phyloP scores from a whole-genome alignment of 257 asterid species.

The Jaltomata sinuosa region DNA sequence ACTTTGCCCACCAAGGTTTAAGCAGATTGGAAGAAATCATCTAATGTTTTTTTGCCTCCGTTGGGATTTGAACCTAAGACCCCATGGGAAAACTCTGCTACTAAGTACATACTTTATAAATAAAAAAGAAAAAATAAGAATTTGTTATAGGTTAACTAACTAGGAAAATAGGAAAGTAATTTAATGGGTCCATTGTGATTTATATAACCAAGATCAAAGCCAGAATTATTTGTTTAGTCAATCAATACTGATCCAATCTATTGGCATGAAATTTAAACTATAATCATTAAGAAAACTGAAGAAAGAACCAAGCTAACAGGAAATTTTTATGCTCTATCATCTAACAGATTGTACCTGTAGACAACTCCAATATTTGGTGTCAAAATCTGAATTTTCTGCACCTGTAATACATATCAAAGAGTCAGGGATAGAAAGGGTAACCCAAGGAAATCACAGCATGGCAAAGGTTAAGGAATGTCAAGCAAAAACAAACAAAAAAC shows the following conservation, averaged over 20 bases:
- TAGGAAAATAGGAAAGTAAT: background rate
- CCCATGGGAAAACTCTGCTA: background rate
- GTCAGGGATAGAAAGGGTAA: background rate
- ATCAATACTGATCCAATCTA: background rate
- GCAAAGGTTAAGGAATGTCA: background rate
- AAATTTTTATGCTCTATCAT: background rate
- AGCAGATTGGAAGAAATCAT: background rate
- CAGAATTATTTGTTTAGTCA: background rate
- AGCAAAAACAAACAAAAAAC: background rate
- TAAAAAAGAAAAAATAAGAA: background rate
- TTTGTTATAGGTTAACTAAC: background rate
- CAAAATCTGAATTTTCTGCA: slow-evolving; percentile 91
- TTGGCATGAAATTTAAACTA: background rate
- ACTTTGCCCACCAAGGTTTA: background rate
- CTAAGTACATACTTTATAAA: background rate
- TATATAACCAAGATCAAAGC: background rate
- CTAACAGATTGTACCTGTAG: slow-evolving; percentile 54
- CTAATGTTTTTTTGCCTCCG: background rate
- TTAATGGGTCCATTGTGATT: background rate
- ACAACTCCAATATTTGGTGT: slow-evolving; percentile 97
- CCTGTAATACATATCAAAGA: slow-evolving; percentile 32
- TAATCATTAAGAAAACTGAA: background rate
- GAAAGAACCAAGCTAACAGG: background rate
- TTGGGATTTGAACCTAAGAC: background rate
- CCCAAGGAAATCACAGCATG: background rate